A percentile compares a stretch with the other conserved stretches of the same genome.
phyloP scores from a whole-genome alignment of 169 alveolate species.

The Eimeria maxima region DNA sequence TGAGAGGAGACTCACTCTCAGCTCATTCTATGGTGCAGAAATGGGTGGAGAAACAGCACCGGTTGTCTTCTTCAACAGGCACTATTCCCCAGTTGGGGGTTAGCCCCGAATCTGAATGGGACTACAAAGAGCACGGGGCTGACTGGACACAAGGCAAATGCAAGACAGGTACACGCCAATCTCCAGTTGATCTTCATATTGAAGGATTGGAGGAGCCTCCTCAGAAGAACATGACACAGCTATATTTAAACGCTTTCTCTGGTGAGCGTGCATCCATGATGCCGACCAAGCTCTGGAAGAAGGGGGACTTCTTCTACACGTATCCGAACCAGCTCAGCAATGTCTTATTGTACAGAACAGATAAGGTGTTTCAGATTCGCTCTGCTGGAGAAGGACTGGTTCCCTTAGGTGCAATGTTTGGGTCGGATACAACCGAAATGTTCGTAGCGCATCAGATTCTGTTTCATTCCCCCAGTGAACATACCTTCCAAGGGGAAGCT shows the following conservation, averaged over 20 bases:
- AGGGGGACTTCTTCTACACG: constrained; percentile 90
- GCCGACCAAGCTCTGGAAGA: constrained; percentile 88
- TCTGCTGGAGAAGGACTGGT: constrained; percentile 85
- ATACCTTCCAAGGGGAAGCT: constrained; percentile 92
- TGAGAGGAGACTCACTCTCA: constrained; percentile 44
- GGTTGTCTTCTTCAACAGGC: neutral
- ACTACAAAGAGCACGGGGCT: constrained; percentile 89
- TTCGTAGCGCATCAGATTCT: constrained; percentile 90
- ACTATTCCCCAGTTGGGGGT: constrained; percentile 75
- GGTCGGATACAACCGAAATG: constrained; percentile 91
- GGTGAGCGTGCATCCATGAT: constrained; percentile 80
- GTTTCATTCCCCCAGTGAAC: constrained; percentile 93
- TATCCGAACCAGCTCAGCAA: constrained; percentile 87
- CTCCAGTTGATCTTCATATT: constrained; percentile 91
- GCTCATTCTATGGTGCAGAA: constrained; percentile 72
- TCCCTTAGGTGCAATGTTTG: constrained; percentile 90
- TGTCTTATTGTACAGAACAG: constrained; percentile 87
- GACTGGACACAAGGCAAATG: constrained; percentile 90
- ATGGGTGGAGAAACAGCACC: constrained; percentile 52
- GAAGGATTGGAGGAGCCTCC: constrained; percentile 87
- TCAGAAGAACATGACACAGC: constrained; percentile 85
- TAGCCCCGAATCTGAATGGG: constrained; percentile 80
- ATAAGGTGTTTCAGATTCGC: constrained; percentile 89
- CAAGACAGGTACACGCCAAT: constrained; percentile 88
- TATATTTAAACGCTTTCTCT: constrained; percentile 86